Percentiles rank a stretch among this genome's conserved stretches.
Conservation (phyloP, 2,329 filamentous ascomycete species). For the Colletotrichum horii region DNA sequence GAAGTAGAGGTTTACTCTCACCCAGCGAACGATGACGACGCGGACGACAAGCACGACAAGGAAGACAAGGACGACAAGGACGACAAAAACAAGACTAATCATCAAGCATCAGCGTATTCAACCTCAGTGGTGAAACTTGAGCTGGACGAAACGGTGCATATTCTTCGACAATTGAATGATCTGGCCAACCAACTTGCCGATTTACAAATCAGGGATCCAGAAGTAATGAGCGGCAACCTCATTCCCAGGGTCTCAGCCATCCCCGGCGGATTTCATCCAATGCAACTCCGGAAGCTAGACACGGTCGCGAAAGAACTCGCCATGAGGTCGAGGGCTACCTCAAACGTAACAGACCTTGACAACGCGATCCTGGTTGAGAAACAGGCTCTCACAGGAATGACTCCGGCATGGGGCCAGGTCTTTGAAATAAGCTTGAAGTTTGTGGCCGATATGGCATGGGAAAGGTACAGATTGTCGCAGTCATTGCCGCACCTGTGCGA, state of each 20-base stretch:
- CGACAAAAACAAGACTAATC: too few relatives aligned
- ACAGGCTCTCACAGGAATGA: background rate
- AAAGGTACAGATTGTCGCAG: rapidly evolving
- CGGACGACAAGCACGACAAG: too few relatives aligned
- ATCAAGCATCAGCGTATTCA: background rate
- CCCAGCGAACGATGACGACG: background rate
- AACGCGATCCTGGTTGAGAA: background rate
- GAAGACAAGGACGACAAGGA: too few relatives aligned
- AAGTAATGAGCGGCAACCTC: rapidly evolving
- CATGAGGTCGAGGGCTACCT: background rate
- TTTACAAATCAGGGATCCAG: rapidly evolving
- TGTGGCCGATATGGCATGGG: background rate
- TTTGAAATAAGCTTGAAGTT: background rate
- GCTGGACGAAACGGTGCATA: background rate
- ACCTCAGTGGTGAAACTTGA: background rate
- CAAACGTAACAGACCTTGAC: background rate
- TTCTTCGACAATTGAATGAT: background rate
- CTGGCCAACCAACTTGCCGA: background rate
- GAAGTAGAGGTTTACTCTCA: background rate
- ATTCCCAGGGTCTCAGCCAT: background rate
- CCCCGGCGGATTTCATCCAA: background rate
- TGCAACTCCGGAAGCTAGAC: background rate
- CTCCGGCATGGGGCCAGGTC: rapidly evolving
- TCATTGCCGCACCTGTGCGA: background rate
- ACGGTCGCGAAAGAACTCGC: background rate